Evolutionary conservation across 192 early-diverging fungal species (phyloP), one percentile per base, ranked within the genome.

Genomic region (Backusella liffmaniae): DNA sequence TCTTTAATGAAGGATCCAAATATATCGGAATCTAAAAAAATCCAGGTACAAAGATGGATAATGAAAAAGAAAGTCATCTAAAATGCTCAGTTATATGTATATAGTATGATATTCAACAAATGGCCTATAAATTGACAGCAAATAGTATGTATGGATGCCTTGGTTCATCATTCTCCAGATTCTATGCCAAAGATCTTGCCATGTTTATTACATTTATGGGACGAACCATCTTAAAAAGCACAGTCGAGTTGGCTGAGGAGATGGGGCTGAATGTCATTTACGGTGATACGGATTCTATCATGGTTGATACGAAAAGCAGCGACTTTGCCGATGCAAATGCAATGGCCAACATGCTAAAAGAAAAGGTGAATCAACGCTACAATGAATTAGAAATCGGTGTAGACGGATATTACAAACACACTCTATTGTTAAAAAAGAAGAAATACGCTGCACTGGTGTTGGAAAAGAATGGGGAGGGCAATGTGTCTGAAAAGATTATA

Each of bases 141-240:
- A 99, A 99, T 84, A 92, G 90, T 67, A 98, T 99, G 96, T 99
- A 99, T 81, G 98, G 98, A n/a, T 99, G 97, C 84, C 85, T 99
- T 41, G 98, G 98, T 12, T 97, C 95, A 76, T 79, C 91, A 1
- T 87, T 93, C 53, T 99, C 98, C 32, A 88, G 98, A n/a, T 99
- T 99, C 83, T 98, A 96, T 65, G 96, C 96, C 73, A 98, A 98
- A 80, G 96, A 93, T 6, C 79, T 99, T 9, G 98, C 98, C 10
- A 97, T 98, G 95, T 88, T 98, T 18, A 96, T 99, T 71, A 99
- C 98, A 0, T 85, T 89, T 18, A 94, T 96, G 67, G 98, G 98
- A 29, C 91, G 98, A 72, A 97, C 98, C 80, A 97, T 99, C 80
- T 78, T 99, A 37, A 96, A 98, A 82, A 90, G 88, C 67, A 98